Evolutionary conservation across 2,329 filamentous ascomycete genomes (phyloP).

Genomic region (Cercospora sesami): DNA sequence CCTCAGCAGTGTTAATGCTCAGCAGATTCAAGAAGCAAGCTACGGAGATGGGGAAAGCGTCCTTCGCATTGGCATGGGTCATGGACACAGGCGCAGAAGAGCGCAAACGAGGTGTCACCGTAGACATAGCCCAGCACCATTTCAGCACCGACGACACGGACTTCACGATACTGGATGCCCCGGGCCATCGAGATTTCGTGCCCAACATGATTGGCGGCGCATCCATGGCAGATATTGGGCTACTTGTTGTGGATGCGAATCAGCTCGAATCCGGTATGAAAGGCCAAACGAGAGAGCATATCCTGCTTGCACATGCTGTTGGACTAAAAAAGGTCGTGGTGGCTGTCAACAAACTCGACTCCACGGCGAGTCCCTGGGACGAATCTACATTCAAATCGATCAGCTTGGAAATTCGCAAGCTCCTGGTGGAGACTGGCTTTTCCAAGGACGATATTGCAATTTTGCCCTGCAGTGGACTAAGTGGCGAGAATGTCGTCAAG

Average conservation of each 20-base stretch:
- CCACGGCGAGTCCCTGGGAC: slow-evolving; percentile 68
- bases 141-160: slow-evolving; percentile 85
- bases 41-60: slow-evolving; percentile 87
- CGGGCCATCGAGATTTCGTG: slow-evolving; percentile 92
- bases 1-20: slow-evolving; percentile 9
- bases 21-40: slow-evolving; percentile 64
- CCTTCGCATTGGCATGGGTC: slow-evolving; percentile 95
- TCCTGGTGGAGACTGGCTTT: slow-evolving; percentile 80
- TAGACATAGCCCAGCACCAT: slow-evolving; percentile 92
- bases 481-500: slow-evolving; percentile 79
- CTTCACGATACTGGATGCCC: slow-evolving; percentile 94
- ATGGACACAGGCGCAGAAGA: slow-evolving; percentile 91
- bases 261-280: slow-evolving; percentile 92
- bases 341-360: slow-evolving; percentile 93
- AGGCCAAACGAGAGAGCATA: slow-evolving; percentile 93
- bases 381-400: slow-evolving; percentile 83
- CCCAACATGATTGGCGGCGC: slow-evolving; percentile 99
- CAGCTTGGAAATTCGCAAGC: slow-evolving; percentile 75
- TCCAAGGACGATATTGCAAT: slow-evolving; percentile 78
- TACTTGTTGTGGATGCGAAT: slow-evolving; percentile 91
- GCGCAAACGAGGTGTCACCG: slow-evolving; percentile 84
- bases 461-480: slow-evolving; percentile 84
- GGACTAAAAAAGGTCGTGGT: slow-evolving; percentile 86
- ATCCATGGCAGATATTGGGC: slow-evolving; percentile 91
- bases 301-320: slow-evolving; percentile 83